Evolutionary conservation across 2,329 filamentous ascomycete species (phyloP).

Genomic region (Pestalotiopsis sp.): DNA sequence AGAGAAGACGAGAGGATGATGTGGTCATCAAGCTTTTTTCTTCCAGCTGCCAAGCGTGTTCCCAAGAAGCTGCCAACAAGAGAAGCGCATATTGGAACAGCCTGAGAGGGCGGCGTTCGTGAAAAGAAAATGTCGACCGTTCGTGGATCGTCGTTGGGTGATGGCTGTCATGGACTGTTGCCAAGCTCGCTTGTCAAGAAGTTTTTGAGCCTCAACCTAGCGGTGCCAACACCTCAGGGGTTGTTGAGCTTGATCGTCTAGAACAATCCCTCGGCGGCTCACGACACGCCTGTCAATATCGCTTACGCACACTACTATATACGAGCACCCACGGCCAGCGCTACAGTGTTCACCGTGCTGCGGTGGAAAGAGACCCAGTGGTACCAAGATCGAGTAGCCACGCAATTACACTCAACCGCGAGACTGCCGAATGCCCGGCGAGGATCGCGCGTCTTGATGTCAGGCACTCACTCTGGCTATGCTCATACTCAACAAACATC

Average conservation of each 20-base stretch:
- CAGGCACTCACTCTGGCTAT: not conserved
- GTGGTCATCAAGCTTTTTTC: not conserved
- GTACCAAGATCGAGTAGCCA: not conserved
- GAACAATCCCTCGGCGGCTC: not conserved
- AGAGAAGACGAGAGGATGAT: slow-evolving; percentile 6
- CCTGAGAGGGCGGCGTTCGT: too few species aligned
- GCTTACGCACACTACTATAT: not conserved
- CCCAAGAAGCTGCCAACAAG: not conserved
- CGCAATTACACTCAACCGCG: not conserved
- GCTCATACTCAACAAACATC: not conserved
- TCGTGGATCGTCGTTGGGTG: not conserved
- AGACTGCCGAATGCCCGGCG: not conserved
- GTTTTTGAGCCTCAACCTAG: slow-evolving; percentile 4
- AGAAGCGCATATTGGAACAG: not conserved
- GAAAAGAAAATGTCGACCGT: not conserved
- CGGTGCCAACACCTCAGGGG: not conserved
- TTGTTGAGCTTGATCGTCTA: not conserved
- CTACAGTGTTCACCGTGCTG: not conserved
- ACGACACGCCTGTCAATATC: slow-evolving; percentile 2
- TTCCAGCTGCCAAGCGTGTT: not conserved
- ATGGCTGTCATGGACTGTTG: not conserved
- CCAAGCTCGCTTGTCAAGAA: slow-evolving; percentile 6
- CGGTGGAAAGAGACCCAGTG: not conserved
- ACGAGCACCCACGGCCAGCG: not conserved
- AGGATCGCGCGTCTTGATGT: not conserved